phyloP scores from a whole-genome alignment of 2,329 filamentous ascomycete species.

The Zasmidium angulare region DNA sequence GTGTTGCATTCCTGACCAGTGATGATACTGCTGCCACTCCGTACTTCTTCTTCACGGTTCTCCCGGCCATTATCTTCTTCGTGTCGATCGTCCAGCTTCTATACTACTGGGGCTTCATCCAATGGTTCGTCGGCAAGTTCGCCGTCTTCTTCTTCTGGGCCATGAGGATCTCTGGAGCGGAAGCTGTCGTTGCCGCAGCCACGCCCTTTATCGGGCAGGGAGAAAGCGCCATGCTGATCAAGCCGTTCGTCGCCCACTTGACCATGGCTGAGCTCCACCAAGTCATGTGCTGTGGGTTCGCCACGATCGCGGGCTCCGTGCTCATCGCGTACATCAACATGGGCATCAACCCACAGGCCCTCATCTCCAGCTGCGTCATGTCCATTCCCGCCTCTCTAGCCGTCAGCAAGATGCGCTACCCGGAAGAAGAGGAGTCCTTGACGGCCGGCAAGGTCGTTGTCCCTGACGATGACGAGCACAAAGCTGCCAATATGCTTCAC shows the following conservation, averaged over 20 bases:
- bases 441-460: conserved; percentile 80
- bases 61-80: conserved; percentile 97
- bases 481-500: conserved; percentile 76
- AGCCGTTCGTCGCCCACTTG: conserved; percentile 80
- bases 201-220: conserved; percentile 94
- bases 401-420: conserved; percentile 84
- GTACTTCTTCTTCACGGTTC: conserved; percentile 75
- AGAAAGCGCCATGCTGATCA: conserved; percentile 89
- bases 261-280: conserved; percentile 88
- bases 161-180: conserved; percentile 82
- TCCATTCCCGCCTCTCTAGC: conserved; percentile 88
- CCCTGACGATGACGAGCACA: conserved; percentile 74
- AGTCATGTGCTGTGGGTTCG: conserved; percentile 88
- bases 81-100: conserved; percentile 85
- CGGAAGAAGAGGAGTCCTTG: conserved; percentile 81
- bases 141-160: conserved; percentile 90
- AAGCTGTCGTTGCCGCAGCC: conserved; percentile 89
- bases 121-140: conserved; percentile 88
- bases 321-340: conserved; percentile 82
- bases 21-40: conserved; percentile 41
- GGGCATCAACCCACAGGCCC: conserved; percentile 78
- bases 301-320: conserved; percentile 86
- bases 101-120: conserved; percentile 76
- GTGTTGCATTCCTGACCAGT: conserved; percentile 70
- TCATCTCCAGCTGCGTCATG: conserved; percentile 94